Evolutionary conservation across 306 rosid species (phyloP), one percentile per base, ranked within the genome.

Genomic region (Begonia loranthoides): DNA sequence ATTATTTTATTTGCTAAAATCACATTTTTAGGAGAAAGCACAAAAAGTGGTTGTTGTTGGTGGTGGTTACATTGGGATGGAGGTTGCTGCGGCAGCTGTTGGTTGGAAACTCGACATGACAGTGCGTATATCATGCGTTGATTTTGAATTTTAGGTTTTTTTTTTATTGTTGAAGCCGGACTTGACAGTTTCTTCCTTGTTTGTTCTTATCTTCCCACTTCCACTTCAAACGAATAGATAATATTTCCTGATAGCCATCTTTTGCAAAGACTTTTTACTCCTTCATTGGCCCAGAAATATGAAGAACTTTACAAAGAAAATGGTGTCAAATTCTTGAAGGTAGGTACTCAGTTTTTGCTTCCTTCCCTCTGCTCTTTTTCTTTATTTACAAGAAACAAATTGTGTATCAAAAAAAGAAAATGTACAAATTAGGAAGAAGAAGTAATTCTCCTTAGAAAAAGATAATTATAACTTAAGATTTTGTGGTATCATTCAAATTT

Each of bases 41-140:
- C 66, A 57, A 63, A 84, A 79, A 79, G 79, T 85, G 67, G 93
- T 79, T 45, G 63, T 89, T 54, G 93, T 89, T 50, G 97, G 97
- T 54, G 97, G 97, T 69, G 97, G 97, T 57, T 89, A 89, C 65
- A 89, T 89, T 62, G 97, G 97, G 52, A 76, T 85, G 95, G 95
- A 90, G 79, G 77, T 85, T 72, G 97, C 94, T 50, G 97, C 97
- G 16, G 97, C 95, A 50, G 84, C 90, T 59, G 76, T 62, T 76
- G 97, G 62, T 68, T 89, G 97, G 97, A 78, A 89, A 19, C 94
- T 82, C 62, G 90, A 89, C 74, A 89, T 95, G 48, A 84, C 97
- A 19, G 95, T 84, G 76, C 49, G 87, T 68, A 12, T 58, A 41
- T 24, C 49, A 45, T 22, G 28, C 28, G 28, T 70, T 46, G 45